phyloP scores from a whole-genome alignment of 192 early-diverging fungal genomes.

The Coemansia sp. region DNA sequence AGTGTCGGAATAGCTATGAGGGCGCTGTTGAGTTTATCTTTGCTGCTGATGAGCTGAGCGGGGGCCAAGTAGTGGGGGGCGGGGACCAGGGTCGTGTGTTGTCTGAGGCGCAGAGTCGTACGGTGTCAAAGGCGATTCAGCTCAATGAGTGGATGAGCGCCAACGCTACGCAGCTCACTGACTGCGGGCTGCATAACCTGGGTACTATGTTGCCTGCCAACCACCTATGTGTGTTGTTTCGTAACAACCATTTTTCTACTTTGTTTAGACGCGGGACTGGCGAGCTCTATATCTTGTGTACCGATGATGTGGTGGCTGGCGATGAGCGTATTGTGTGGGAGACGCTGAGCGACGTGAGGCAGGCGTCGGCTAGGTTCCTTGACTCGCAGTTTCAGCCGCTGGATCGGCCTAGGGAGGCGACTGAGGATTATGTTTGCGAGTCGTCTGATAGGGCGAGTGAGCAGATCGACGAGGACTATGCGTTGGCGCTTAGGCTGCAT shows the following conservation, averaged over 20 bases:
- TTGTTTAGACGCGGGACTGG: slow-evolving; percentile 62
- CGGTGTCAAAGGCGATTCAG: slow-evolving; percentile 43
- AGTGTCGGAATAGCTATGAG: slow-evolving; percentile 72
- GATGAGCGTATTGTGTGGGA: slow-evolving; percentile 75
- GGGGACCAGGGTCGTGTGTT: not conserved
- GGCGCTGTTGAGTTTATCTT: slow-evolving; percentile 77
- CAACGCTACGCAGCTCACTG: slow-evolving; percentile 83
- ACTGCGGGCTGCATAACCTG: slow-evolving; percentile 72
- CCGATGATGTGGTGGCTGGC: slow-evolving; percentile 67
- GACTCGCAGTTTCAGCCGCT: slow-evolving; percentile 58
- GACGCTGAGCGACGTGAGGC: slow-evolving; percentile 66
- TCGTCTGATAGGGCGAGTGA: not conserved
- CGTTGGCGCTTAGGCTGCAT: slow-evolving; percentile 50
- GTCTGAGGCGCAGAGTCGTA: slow-evolving; percentile 11
- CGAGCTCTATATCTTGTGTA: slow-evolving; percentile 64
- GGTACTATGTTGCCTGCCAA: slow-evolving; percentile 61
- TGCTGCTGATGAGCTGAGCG: slow-evolving; percentile 56
- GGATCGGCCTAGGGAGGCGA: not conserved
- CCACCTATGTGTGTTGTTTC: slow-evolving; percentile 78
- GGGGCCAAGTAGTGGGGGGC: slow-evolving; percentile 13
- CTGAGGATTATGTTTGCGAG: slow-evolving; percentile 29
- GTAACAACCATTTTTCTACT: slow-evolving; percentile 93
- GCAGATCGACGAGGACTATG: slow-evolving; percentile 55
- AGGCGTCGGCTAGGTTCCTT: slow-evolving; percentile 62
- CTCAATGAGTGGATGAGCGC: slow-evolving; percentile 71